Conservation (phyloP, 2,329 filamentous ascomycete species). For the Trichophyton benhamiae region DNA sequence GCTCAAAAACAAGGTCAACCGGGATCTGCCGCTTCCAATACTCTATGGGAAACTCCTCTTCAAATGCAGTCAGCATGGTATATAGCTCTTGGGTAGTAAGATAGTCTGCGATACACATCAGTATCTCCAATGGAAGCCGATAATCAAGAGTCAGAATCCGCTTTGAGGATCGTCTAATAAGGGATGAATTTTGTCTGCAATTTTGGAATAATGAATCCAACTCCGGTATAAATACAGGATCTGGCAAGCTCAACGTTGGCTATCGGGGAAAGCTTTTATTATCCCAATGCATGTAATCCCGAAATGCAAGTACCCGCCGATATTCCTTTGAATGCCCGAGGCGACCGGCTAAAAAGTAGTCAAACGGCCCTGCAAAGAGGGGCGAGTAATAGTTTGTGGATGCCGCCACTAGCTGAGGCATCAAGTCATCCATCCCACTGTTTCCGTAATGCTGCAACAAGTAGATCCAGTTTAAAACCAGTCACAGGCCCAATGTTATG, state of each 20-base stretch:
- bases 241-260: neutral
- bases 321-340: neutral
- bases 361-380: neutral
- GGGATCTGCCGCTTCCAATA: neutral
- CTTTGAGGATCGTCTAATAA: neutral
- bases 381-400: neutral
- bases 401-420: neutral
- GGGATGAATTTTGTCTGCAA: neutral
- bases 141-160: neutral
- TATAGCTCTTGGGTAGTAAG: neutral
- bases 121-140: neutral
- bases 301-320: neutral
- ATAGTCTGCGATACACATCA: neutral
- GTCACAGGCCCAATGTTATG: neutral
- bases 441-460: neutral
- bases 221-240: neutral
- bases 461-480: neutral
- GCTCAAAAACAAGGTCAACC: neutral
- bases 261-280: neutral
- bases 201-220: neutral
- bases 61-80: neutral
- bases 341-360: neutral
- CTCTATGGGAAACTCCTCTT: neutral
- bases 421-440: neutral
- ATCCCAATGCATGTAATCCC: neutral